These are phyloP conservation scores for Metschnikowia shivogae DNA, from an alignment of 805 yeast species.

Conservation along the genomic window DNA sequence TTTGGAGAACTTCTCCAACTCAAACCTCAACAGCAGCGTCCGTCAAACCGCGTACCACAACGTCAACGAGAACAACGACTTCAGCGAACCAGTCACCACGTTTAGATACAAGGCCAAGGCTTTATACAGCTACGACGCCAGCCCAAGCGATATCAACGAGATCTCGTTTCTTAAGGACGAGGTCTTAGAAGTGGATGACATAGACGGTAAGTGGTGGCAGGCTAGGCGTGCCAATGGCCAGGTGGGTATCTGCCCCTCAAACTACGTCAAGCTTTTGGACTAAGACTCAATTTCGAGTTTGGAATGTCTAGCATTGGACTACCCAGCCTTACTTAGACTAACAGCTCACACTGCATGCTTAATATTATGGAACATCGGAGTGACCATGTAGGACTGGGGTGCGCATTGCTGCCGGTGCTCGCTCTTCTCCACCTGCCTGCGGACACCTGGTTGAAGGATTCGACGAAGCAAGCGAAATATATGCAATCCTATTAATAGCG, in stretches of 20 bases:
- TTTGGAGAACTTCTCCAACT: constrained; percentile 49
- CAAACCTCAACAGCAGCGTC: constrained; percentile 28
- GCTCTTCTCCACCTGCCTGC: background rate
- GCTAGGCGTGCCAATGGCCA: constrained; percentile 87
- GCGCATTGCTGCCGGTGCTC: background rate
- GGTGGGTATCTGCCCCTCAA: constrained; percentile 94
- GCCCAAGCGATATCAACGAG: constrained; percentile 90
- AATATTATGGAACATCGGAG: background rate
- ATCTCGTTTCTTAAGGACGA: constrained; percentile 88
- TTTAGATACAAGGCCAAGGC: constrained; percentile 88
- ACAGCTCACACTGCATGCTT: background rate
- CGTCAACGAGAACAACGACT: constrained; percentile 20
- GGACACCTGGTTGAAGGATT: too few species aligned
- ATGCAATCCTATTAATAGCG: background rate
- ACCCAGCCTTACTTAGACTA: too few species aligned
- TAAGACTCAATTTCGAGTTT: constrained; percentile 4
- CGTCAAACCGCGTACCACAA: constrained; percentile 14
- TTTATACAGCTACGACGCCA: constrained; percentile 80
- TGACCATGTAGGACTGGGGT: background rate
- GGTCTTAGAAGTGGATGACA: constrained; percentile 85
- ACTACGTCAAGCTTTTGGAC: constrained; percentile 75
- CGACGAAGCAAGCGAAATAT: background rate
- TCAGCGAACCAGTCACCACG: constrained; percentile 17
- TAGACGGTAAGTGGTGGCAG: constrained; percentile 98
- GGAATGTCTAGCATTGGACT: too few species aligned